phyloP scores from a whole-genome alignment of 1,139 yeast genomes.

The Saccharomycopsis phalli region DNA sequence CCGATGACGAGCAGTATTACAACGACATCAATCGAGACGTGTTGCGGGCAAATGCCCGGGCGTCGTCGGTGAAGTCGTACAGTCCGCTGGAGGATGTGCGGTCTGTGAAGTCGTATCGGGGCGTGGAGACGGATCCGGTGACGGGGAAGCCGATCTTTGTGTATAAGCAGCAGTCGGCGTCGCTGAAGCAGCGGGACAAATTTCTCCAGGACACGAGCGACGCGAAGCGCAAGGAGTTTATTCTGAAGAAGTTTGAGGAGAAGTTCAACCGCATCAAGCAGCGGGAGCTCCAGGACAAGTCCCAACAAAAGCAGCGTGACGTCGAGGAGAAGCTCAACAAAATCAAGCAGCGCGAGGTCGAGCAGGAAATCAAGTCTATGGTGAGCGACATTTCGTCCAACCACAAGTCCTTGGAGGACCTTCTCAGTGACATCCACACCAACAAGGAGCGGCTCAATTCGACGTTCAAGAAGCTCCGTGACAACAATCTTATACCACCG shows the following conservation, averaged over 20 bases:
- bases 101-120: conserved; percentile 8
- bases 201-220: conserved; percentile 9
- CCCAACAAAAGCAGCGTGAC: conserved; percentile 3
- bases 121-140: conserved; percentile 15
- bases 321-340: conserved; percentile 1
- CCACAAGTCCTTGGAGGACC: conserved; percentile 8
- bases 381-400: conserved; percentile 8
- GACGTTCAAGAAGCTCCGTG: conserved; percentile 9
- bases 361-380: conserved; percentile 9
- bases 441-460: conserved; percentile 2
- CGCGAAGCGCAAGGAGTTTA: conserved; percentile 12
- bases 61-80: conserved; percentile 10
- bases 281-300: conserved; percentile 8
- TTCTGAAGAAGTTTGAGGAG: conserved; percentile 5
- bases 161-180: conserved; percentile 12
- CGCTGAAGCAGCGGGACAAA: conserved; percentile 9
- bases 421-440: conserved; percentile 7
- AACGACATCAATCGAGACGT: conserved; percentile 14
- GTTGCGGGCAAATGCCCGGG: conserved; percentile 15
- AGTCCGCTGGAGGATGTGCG: conserved; percentile 2
- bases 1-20: conserved; percentile 14
- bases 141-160: conserved; percentile 18
- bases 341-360: conserved; percentile 5
- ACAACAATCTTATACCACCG: conserved; percentile 14
- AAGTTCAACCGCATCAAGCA: conserved; percentile 5